phyloP scores from a whole-genome alignment of 257 asterid genomes.

The Coffea eugenioides region DNA sequence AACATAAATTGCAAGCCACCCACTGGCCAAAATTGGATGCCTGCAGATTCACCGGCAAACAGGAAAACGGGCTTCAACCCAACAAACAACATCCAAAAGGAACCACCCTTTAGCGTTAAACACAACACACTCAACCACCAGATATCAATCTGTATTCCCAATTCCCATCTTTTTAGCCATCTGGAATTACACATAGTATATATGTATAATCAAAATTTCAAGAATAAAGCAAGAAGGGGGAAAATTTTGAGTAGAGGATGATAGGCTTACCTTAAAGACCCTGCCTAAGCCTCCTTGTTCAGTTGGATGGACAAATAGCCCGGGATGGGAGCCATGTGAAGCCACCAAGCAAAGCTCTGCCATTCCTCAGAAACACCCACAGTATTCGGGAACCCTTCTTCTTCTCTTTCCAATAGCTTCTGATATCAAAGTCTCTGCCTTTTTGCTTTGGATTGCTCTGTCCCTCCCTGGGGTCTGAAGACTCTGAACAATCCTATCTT shows the following conservation, averaged over 20 bases:
- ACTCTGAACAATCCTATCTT: slow-evolving; percentile 2
- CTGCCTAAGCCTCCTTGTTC: slow-evolving; percentile 37
- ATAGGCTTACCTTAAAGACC: slow-evolving; percentile 39
- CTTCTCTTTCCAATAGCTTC: slow-evolving; percentile 13
- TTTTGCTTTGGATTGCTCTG: slow-evolving; percentile 17
- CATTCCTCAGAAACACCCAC: slow-evolving; percentile 22
- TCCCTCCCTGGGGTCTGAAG: slow-evolving; percentile 12
- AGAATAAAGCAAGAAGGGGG: not conserved
- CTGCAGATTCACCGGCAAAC: not conserved
- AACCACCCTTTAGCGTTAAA: not conserved
- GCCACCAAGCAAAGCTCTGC: slow-evolving; percentile 70
- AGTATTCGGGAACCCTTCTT: slow-evolving; percentile 18
- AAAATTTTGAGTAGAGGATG: not conserved
- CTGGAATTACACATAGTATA: not conserved
- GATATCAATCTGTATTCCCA: not conserved
- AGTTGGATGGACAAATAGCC: slow-evolving; percentile 30
- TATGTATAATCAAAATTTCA: not conserved
- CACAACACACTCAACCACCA: not conserved
- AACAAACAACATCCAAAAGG: not conserved
- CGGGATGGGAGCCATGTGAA: slow-evolving; percentile 58
- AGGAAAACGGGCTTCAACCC: not conserved
- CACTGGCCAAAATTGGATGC: not conserved
- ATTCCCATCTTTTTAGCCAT: not conserved
- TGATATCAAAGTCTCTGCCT: not conserved
- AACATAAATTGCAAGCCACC: not conserved